These are phyloP conservation scores for Basidiobolus heterosporus DNA, from an alignment of 371 early-diverging fungal genomes.

Conservation along the genomic window DNA sequence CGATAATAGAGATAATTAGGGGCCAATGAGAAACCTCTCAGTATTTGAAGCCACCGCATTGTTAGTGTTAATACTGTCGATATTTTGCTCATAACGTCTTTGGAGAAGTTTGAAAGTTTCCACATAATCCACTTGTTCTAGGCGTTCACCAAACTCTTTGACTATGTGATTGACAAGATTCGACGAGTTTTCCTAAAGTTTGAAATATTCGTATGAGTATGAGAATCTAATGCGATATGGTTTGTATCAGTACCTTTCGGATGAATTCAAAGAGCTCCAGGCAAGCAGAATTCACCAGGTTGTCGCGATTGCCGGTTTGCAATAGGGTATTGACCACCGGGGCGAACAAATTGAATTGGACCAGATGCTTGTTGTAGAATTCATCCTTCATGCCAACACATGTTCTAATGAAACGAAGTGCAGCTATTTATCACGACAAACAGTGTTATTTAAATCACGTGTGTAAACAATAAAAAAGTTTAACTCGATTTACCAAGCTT, in stretches of 20 bases:
- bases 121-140: conserved; percentile 42
- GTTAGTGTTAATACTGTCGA: conserved; percentile 18
- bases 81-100: conserved; percentile 38
- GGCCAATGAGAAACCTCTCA: conserved; percentile 6
- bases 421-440: conserved; percentile 23
- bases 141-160: conserved; percentile 31
- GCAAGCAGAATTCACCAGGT: conserved; percentile 73
- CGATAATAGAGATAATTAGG: background rate
- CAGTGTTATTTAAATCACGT: background rate
- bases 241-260: conserved; percentile 24
- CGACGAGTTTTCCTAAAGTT: conserved; percentile 44
- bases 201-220: background rate
- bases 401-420: conserved; percentile 57
- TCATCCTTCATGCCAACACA: conserved; percentile 61
- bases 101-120: conserved; percentile 34
- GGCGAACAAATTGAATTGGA: conserved; percentile 45
- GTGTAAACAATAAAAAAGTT: background rate
- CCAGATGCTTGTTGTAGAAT: conserved; percentile 48
- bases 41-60: conserved; percentile 8
- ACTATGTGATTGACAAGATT: conserved; percentile 53
- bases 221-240: background rate
- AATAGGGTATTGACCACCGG: conserved; percentile 43
- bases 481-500: conserved; percentile 33
- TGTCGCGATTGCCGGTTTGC: conserved; percentile 48
- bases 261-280: conserved; percentile 71